These are phyloP conservation scores for Coelastrella sp. DNA, from an alignment of 139 green algal species.

Conservation along the genomic window DNA sequence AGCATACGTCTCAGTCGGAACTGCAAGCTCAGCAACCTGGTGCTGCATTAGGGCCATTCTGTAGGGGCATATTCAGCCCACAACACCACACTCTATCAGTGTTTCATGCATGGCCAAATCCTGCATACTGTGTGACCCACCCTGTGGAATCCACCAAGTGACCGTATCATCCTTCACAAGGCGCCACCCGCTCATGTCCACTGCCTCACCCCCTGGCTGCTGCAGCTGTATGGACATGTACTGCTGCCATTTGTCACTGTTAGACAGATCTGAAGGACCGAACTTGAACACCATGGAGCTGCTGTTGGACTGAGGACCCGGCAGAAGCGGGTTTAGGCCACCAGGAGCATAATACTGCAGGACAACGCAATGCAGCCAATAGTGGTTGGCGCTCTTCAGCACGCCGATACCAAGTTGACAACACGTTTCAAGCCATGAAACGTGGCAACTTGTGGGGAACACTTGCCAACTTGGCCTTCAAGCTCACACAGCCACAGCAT, in stretches of 20 bases:
- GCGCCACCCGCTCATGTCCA: constrained; percentile 80
- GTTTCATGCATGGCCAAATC: too few relatives aligned
- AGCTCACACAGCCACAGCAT: too few relatives aligned
- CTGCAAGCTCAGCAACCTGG: too few relatives aligned
- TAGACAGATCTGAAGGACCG: neutral
- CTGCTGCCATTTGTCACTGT: neutral
- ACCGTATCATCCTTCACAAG: constrained; percentile 54
- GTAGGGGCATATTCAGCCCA: too few relatives aligned
- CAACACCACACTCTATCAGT: too few relatives aligned
- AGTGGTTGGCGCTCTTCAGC: too few relatives aligned
- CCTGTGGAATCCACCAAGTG: constrained; percentile 60
- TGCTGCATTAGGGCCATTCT: too few relatives aligned
- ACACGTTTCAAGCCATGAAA: too few relatives aligned
- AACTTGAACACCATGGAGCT: constrained; percentile 1
- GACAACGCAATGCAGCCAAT: neutral
- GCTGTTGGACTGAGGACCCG: constrained; percentile 26
- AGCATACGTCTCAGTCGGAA: neutral
- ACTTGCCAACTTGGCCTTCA: too few relatives aligned
- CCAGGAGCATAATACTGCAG: constrained; percentile 43
- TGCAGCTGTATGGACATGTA: constrained; percentile 54
- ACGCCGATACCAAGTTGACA: too few relatives aligned
- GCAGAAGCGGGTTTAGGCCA: constrained; percentile 52
- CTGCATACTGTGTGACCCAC: constrained; percentile 25
- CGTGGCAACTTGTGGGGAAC: too few relatives aligned
- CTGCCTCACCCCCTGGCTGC: constrained; percentile 69